Evolutionary conservation across 2,329 filamentous ascomycete species (phyloP), one percentile per base, ranked within the genome.

Genomic region (Emergomyces africanus): DNA sequence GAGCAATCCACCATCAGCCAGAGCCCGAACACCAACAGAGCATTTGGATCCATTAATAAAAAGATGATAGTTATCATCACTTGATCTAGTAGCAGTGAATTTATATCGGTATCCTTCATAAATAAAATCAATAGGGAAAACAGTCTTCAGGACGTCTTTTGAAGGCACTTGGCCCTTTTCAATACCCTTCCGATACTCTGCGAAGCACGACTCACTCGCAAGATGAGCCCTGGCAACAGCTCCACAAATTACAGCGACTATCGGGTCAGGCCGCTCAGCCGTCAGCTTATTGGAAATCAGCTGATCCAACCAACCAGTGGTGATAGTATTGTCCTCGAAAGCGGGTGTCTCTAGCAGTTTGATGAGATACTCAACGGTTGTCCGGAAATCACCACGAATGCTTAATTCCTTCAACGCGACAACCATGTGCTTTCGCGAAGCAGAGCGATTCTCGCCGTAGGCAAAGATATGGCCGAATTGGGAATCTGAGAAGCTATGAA

Each of bases 391-490:
- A 82, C 94, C 94, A 77, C 94, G 94, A 80, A 99, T 99, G 79
- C 92, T 99, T 77, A 99, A 77, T 77, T 99, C 94, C 81, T 99
- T 99, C 71, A 99, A 78, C 18, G 94, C 94, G 66, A 99, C 88
- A 66, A 99, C 91, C 94, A 99, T 99, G 80, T 99, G 95, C 76
- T 99, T 99, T 66, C 94, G 81, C 30, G 94, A 99, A 30, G 94
- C 91, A 56, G 90, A 87, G 74, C 94, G 86, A 79, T 95, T 99
- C 81, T 99, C 94, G 62, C 94, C 94, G 68, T 97, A 99, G 57
- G 94, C 95, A 75, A 99, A 99, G 67, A 99, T 99, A 77, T 99
- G 94, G 77, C 94, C 94, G 68, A 99, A 99, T 72, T 99, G 94
- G 70, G 89, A 95, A 79, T 99, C 94, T 8, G 94, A 97, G 82